A percentile compares a stretch with the other conserved stretches of the same genome.
Conservation (phyloP, 805 yeast species). For the Cyberlindnera euphorbiae region DNA sequence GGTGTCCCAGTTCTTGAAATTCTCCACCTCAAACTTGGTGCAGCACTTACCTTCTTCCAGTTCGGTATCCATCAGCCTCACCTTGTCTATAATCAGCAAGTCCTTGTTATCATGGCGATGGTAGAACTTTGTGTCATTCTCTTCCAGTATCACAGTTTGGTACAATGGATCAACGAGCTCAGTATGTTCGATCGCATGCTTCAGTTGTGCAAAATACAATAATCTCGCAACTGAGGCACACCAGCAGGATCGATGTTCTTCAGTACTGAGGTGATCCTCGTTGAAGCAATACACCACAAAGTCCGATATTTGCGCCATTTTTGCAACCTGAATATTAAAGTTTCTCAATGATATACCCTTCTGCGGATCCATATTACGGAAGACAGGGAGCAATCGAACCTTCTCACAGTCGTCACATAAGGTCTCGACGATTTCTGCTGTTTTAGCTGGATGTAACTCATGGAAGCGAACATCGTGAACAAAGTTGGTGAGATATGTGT, state of each 20-base stretch:
- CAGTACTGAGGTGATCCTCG: slow-evolving; percentile 33
- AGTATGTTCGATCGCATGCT: slow-evolving; percentile 25
- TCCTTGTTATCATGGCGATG: slow-evolving; percentile 5
- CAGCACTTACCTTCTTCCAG: slow-evolving; percentile 23
- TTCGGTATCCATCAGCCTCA: slow-evolving; percentile 13
- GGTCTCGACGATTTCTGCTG: slow-evolving; percentile 12
- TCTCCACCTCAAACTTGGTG: slow-evolving; percentile 35
- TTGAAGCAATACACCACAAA: slow-evolving; percentile 70
- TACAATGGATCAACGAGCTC: slow-evolving; percentile 22
- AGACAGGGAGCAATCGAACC: slow-evolving; percentile 42
- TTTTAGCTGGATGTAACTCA: slow-evolving; percentile 1
- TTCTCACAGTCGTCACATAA: slow-evolving; percentile 25
- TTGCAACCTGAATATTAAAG: slow-evolving; percentile 82
- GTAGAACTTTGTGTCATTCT: slow-evolving; percentile 15
- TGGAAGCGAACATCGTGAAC: slow-evolving; percentile 23
- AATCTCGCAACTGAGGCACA: slow-evolving; percentile 38
- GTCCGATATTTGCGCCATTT: slow-evolving; percentile 68
- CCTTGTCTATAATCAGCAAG: slow-evolving; percentile 25
- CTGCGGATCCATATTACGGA: slow-evolving; percentile 60
- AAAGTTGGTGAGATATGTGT: slow-evolving; percentile 14
- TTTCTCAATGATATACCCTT: slow-evolving; percentile 75
- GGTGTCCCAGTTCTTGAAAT: slow-evolving; percentile 58
- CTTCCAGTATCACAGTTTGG: slow-evolving; percentile 20
- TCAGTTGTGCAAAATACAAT: slow-evolving; percentile 39
- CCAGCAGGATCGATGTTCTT: slow-evolving; percentile 26